Evolutionary conservation across 2,329 filamentous ascomycete genomes (phyloP), one percentile per base, ranked within the genome.

Genomic region (Neopestalotiopsis rosae): DNA sequence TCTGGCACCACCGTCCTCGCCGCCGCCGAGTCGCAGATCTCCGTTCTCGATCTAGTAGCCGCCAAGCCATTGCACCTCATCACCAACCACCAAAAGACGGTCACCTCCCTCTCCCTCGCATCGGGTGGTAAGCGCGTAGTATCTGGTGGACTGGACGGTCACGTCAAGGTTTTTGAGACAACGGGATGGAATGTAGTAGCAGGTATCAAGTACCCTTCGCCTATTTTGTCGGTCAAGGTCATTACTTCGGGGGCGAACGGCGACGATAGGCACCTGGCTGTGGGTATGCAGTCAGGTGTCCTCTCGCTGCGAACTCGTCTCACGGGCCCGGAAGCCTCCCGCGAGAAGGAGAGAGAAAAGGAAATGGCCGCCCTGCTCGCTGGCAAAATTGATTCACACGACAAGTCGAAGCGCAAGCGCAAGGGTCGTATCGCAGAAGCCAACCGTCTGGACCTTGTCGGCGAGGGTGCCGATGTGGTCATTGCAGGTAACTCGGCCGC

Each of bases 81-180:
- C 71, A 91, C 91, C 74, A 98, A 97, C 79, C 96, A 99, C 81
- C 96, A 99, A 79, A 99, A 98, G 89, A 97, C 96, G 0, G 95
- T 99, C 70, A 98, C 96, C 0, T 91, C 92, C 7, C 87, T 99
- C 67, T 91, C 92, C 65, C 84, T 97, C 42, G 95, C 94, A 7
- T 95, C 94, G 59, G 89, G 92, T 73, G 93, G 93, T 61, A 90
- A 90, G 65, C 90, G 96, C 65, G 87, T 99, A 68, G 88, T 99
- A 67, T 95, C 92, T 72, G 96, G 94, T 80, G 94, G 92, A 24
- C 86, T 99, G 61, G 96, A 99, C 79, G 97, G 96, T 10, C 96
- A 98, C 81, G 91, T 98, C 83, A 99, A 99, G 83, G 90, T 99
- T 52, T 98, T 97, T 76, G 95, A 98, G 82, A 98, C 95, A 1